Base-by-base conservation (phyloP, 371 early-diverging fungal genomes). In the Thermomucor indicae-seudaticae region DNA sequence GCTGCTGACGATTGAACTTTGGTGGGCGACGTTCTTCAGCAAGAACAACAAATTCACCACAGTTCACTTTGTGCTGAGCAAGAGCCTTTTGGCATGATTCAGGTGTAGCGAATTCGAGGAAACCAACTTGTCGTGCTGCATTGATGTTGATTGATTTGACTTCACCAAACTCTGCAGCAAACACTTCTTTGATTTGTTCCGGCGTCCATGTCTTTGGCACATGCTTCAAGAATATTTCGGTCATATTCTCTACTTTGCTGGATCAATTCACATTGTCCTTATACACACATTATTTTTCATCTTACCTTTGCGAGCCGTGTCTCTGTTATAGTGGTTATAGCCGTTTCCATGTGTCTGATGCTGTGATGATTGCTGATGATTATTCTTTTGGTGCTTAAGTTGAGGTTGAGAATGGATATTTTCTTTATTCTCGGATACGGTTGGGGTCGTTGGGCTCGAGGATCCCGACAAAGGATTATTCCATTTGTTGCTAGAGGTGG, bases 61-160 rank as follows among this genome's bases (percentile, higher is more conserved):
- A 42, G 1, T 28, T 30, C 0, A 75, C 65, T 42, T 54, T 62
- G 29, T 63, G 65, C 50, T 68, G 71, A 17, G 53, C 47, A 20
- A 75, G 55, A 8, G 75, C 75, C 28, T 75, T 75, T 47, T 63
- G 68, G 30, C 59, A 61, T 19, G 64, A 34, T 41, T 71, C 75
- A 41, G 64, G 53, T 12, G 59, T 37, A 38, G 31, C 43, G 43
- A 71, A 75, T 19, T 63, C 65, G 25, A 75, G 22, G 55, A 75
- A 69, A 4, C 69, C 75, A 48, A 60, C 62, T 37, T 52, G 64
- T 35, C 47, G 49, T 3, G 2, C 10, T 29, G 44, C 54, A 28
- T 53, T 29, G 22, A 71, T 41, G 17, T 31, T 64, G 8, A 65
- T 43, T 1, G 53, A 44, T 30, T 69, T 75, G 49, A 75, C 58